Evolutionary conservation across 2,329 filamentous ascomycete species (phyloP), one percentile per base, ranked within the genome.

Genomic region (Daldinia eschscholtzii): DNA sequence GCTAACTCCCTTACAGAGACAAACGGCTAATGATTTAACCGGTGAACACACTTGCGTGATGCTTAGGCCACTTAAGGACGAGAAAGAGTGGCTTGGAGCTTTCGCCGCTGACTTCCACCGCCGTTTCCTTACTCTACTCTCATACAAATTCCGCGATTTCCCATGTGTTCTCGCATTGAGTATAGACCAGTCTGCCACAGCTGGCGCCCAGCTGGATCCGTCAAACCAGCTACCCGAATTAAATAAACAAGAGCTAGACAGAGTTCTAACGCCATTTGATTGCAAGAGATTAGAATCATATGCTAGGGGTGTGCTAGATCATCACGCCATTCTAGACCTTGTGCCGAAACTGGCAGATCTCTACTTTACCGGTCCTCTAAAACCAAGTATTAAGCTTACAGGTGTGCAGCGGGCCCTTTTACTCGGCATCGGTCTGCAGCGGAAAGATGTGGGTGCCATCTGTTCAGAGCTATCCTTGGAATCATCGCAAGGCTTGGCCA

Each of bases 1-100:
- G 53, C 70, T 72, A 61, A 72, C 42, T 2, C 26, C 13, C 42
- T 57, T n/a, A 41, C 46, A 72, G 70, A 89, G 96, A 37, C 96
- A 99, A 83, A 99, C 97, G 2, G 87, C 96, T 58, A 99, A 98
- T 78, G 96, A 98, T 64, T 86, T 99, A 52, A 99, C 97, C 0
- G 96, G 96, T 62, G 96, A 99, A 81, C 96, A 99, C 79, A 97
- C 96, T 0, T 98, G 94, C 78, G 95, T 99, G 30, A 99, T 99
- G 97, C 87, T 99, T 56, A 89, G 93, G 64, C 92, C 94, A 1
- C 85, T 99, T 6, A 86, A 88, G 66, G 90, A 89, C 46, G 93
- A 97, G 73, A 85, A 84, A 64, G 89, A 88, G 75, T 98, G 96
- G 96, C 89, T 98, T 0, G 93, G 93, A 15, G 93, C 94, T 2